phyloP scores from a whole-genome alignment of 2,329 filamentous ascomycete genomes.

The Aureobasidium lini region DNA sequence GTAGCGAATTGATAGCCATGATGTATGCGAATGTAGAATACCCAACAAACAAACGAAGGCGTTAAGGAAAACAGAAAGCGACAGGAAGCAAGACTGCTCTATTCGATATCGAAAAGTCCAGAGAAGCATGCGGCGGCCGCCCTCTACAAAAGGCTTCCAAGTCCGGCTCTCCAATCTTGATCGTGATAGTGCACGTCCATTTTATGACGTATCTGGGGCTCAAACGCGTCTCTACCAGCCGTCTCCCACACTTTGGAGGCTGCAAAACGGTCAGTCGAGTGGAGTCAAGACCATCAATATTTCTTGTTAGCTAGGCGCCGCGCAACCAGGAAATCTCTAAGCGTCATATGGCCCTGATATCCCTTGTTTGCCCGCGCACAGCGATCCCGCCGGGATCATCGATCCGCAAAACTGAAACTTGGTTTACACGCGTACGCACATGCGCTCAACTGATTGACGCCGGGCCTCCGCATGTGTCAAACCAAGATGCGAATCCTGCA shows the following conservation, averaged over 20 bases:
- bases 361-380: not conserved
- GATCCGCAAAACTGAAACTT: constrained; percentile 9
- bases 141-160: not conserved
- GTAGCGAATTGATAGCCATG: constrained; percentile 11
- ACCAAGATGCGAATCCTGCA: not conserved
- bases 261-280: not conserved
- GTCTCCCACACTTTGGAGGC: not conserved
- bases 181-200: not conserved
- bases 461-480: constrained; percentile 3
- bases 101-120: not conserved
- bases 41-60: not conserved
- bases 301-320: constrained; percentile 8
- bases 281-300: not conserved
- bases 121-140: not conserved
- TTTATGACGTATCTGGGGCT: constrained; percentile 1
- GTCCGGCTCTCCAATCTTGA: not conserved
- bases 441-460: not conserved
- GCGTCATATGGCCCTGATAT: not conserved
- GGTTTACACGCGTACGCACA: constrained; percentile 1
- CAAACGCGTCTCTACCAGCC: not conserved
- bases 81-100: constrained; percentile 10
- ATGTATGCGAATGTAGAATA: constrained; percentile 4
- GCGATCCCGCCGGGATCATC: not conserved
- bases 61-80: constrained; percentile 4
- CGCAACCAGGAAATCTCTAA: not conserved